These are phyloP conservation scores for Antrodiella citrinella DNA, from an alignment of 768 basidiomycete species.

Conservation along the genomic window DNA sequence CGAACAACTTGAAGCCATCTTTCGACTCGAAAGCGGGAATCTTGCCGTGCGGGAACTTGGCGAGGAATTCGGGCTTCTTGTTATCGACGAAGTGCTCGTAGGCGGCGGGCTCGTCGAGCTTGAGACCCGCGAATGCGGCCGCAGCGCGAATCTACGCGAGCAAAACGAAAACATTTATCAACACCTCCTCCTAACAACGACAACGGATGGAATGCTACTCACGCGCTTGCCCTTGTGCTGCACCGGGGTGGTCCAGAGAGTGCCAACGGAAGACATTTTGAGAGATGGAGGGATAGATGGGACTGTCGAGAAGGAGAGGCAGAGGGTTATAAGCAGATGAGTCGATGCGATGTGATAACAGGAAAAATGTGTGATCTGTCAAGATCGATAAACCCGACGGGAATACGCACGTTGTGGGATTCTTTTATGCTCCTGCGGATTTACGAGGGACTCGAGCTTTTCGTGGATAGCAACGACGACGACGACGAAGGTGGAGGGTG, in stretches of 20 bases:
- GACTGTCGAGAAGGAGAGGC: not conserved
- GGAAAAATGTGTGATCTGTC: not conserved
- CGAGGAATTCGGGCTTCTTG: conserved; percentile 58
- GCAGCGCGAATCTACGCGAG: conserved; percentile 38
- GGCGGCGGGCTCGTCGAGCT: conserved; percentile 40
- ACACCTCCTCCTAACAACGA: too few species aligned
- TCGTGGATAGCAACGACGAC: too few species aligned
- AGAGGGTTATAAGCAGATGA: not conserved
- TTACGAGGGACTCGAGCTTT: too few species aligned
- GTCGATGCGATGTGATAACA: not conserved
- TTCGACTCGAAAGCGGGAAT: conserved; percentile 74
- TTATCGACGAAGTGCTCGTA: conserved; percentile 62
- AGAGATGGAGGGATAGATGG: conserved; percentile 20
- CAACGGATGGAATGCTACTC: conserved; percentile 16
- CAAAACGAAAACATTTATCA: too few species aligned
- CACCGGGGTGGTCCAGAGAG: conserved; percentile 44
- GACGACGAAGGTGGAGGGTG: not conserved
- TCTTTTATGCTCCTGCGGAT: not conserved
- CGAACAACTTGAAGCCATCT: conserved; percentile 75
- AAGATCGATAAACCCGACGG: not conserved
- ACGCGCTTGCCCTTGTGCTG: conserved; percentile 43
- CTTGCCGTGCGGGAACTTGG: conserved; percentile 77
- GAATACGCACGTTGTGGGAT: not conserved
- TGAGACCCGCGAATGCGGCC: conserved; percentile 53
- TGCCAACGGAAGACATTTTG: conserved; percentile 54